Evolutionary conservation across 345 rosid genomes (phyloP), one percentile per base, ranked within the genome.

Genomic region (Rhizophora apiculata): DNA sequence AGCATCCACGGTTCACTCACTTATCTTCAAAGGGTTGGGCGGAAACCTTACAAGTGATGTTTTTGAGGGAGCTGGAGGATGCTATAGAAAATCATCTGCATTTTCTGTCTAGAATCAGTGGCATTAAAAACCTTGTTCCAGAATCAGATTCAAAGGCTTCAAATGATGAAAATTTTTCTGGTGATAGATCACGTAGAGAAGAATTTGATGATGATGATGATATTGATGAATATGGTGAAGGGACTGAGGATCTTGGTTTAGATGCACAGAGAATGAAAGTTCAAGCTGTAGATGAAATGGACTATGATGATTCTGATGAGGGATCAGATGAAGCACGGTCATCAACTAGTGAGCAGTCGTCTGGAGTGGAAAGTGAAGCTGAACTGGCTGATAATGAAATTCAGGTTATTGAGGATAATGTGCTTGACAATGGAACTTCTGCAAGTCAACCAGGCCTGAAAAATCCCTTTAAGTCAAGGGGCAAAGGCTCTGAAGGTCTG

Each of bases 31-130:
- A 83, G 63, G 87, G 88, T 75, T 95, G 98, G 87, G 77, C 77
- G 67, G 89, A 90, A 69, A 82, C 85, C 21, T 77, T 95, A 63
- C 74, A 69, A 52, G 76, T 73, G 64, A 64, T 36, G 37, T 95
- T 80, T 83, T 65, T 86, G 75, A 89, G 98, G 82, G 90, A 83
- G 71, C 77, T 95, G 82, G 99, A 95, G 83, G 99, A 95, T 75
- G 91, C 96, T 56, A 85, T 92, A 68, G 88, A 90, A 74, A 90
- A 29, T 71, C 96, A 92, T 74, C 64, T 92, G 62, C 59, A 65
- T 52, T 79, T 95, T 85, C 91, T 90, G 54, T 66, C 79, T 46
- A 87, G 58, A 79, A 95, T 92, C 21, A 90, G 83, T 29, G 98
- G 99, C 75, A 88, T 92, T 73, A 78, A 84, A 52, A 63, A 79